Evolutionary conservation across 1,139 yeast species (phyloP).

Genomic region (Lodderomyces oxycetoniae): DNA sequence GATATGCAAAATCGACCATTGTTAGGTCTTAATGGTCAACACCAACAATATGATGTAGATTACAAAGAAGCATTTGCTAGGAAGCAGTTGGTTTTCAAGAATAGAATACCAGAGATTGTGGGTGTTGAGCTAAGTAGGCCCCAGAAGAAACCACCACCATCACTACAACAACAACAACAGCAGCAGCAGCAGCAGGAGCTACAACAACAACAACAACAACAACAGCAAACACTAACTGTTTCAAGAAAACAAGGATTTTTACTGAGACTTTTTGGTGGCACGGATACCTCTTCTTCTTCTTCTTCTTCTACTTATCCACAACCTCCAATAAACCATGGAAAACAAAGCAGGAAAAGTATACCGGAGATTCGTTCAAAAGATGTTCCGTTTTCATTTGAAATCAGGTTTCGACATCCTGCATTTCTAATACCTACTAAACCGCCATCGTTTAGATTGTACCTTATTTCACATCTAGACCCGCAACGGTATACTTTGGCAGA

Average conservation of each 20-base stretch:
- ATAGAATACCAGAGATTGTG: slow-evolving; percentile 42
- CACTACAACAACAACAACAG: slow-evolving; percentile 3
- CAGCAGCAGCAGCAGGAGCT: no score
- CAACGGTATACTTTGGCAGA: slow-evolving; percentile 31
- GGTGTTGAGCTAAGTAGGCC: no score
- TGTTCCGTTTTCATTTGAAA: slow-evolving; percentile 44
- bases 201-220: slow-evolving; percentile 15
- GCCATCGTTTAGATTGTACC: slow-evolving; percentile 37
- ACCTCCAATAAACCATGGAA: no score
- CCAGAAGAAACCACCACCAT: slow-evolving; percentile 6
- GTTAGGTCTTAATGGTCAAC: slow-evolving; percentile 17
- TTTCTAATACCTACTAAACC: slow-evolving; percentile 38
- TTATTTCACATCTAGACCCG: slow-evolving; percentile 36
- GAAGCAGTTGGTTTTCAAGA: slow-evolving; percentile 34
- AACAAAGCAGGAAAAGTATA: slow-evolving; percentile 3
- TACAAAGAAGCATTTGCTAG: slow-evolving; percentile 39
- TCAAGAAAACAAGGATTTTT: slow-evolving; percentile 21
- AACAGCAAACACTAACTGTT: slow-evolving; percentile 10
- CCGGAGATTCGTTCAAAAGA: slow-evolving; percentile 33
- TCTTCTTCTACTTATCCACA: slow-evolving; percentile 6
- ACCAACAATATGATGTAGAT: slow-evolving; percentile 19
- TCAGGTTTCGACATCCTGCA: slow-evolving; percentile 45
- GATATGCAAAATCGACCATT: slow-evolving; percentile 25
- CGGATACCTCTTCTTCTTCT: slow-evolving; percentile 4
- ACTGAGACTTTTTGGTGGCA: slow-evolving; percentile 17